Evolutionary conservation across 2,329 filamentous ascomycete species (phyloP), one percentile per base, ranked within the genome.

Genomic region (Tolypocladium guangdongense): DNA sequence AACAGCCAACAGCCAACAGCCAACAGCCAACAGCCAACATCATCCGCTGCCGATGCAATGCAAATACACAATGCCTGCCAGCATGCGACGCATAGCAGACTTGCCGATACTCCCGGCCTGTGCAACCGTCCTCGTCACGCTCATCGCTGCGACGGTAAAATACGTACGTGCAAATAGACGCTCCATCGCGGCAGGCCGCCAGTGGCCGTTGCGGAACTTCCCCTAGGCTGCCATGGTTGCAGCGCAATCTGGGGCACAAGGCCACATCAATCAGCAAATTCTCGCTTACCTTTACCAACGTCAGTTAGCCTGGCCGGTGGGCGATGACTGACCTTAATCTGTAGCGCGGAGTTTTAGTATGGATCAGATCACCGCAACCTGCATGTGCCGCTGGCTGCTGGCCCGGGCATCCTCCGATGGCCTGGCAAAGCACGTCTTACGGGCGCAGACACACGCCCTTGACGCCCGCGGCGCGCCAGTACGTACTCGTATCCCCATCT

Each of bases 261-360:
- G 14, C 45, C 24, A 36, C 30, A 41, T 30, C 45, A 49, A 49
- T 52, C 45, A 51, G 36, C 38, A 39, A n/a, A 53, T 33, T n/a
- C 45, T 56, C 55, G 53, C 55, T 56, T 56, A 51, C 45, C 53
- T 43, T 51, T 55, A 43, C 53, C 51, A 50, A 55, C 55, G 55
- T 53, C 24, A 52, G 54, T 54, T 54, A 56, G 54, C 36, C 38
- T 39, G n/a, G 48, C 32, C 12, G 30, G 24, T 50, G 52, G 35
- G 47, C n/a, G 35, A 11, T 36, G 32, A 33, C 18, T 47, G 27
- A n/a, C 27, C 47, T 36, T 49, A 18, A 49, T 49, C 47, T 49
- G 27, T 33, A 35, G 47, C 47, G 47, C 12, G 47, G 47, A 35
- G 51, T 18, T 41, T 18, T 22, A 35, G 43, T 45, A 37, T 27